These are phyloP conservation scores for Exophiala aquamarina DNA, from an alignment of 2,329 filamentous ascomycete genomes.

Conservation along the genomic window DNA sequence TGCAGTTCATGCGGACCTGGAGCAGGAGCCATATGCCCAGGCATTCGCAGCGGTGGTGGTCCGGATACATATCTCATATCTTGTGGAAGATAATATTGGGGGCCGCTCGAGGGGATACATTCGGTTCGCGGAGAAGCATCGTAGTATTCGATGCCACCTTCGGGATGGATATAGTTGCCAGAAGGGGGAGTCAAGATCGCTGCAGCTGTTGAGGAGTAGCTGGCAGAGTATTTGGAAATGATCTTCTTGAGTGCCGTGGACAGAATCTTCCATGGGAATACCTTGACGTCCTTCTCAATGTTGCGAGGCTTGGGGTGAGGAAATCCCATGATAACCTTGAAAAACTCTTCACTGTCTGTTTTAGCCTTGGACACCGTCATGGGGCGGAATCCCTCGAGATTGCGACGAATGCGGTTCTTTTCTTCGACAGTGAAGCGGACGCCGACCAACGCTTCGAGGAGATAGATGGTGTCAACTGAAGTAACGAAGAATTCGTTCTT, in stretches of 20 bases:
- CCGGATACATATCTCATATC: constrained; percentile 17
- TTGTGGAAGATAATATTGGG: constrained; percentile 9
- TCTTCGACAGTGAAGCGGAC: constrained; percentile 91
- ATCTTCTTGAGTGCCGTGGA: constrained; percentile 91
- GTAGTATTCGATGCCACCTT: constrained; percentile 48
- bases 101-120: constrained; percentile 31
- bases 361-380: constrained; percentile 92
- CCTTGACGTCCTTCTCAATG: constrained; percentile 99
- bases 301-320: constrained; percentile 92
- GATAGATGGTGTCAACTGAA: constrained; percentile 91
- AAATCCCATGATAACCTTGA: constrained; percentile 98
- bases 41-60: constrained; percentile 13
- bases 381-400: constrained; percentile 90
- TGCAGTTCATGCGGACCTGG: constrained; percentile 22
- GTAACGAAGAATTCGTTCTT: constrained; percentile 90
- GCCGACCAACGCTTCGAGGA: constrained; percentile 88
- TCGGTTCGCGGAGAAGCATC: constrained; percentile 45
- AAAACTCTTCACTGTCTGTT: constrained; percentile 90
- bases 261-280: constrained; percentile 94
- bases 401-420: constrained; percentile 95
- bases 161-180: constrained; percentile 41
- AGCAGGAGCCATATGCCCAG: constrained; percentile 17
- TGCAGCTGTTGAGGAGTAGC: constrained; percentile 65
- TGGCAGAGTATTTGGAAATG: constrained; percentile 88
- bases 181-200: constrained; percentile 41